Evolutionary conservation across 2,329 filamentous ascomycete genomes (phyloP).

Genomic region (Zymoseptoria brevis): DNA sequence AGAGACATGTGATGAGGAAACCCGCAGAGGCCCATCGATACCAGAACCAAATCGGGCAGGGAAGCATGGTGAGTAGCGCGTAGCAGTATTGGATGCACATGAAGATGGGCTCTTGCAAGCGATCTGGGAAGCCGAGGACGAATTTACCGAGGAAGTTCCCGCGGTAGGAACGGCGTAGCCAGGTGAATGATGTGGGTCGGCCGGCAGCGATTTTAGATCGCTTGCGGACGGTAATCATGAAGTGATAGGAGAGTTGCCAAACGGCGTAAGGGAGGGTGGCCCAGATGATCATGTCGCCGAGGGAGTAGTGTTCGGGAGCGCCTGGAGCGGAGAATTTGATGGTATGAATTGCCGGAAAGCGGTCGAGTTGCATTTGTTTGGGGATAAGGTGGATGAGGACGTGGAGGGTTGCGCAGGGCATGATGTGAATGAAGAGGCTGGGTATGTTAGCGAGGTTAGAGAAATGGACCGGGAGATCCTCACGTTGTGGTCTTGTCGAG

Average conservation of each 20-base stretch:
- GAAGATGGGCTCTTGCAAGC: constrained; percentile 78
- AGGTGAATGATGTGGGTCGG: constrained; percentile 92
- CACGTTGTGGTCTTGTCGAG: constrained; percentile 92
- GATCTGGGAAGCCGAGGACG: constrained; percentile 67
- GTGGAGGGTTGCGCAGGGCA: constrained; percentile 91
- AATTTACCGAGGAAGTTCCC: constrained; percentile 82
- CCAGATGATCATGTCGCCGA: constrained; percentile 85
- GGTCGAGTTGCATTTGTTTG: constrained; percentile 53
- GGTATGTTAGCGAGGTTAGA: constrained; percentile 5
- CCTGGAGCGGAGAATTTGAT: constrained; percentile 63
- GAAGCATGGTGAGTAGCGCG: constrained; percentile 85
- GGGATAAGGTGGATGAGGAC: constrained; percentile 79
- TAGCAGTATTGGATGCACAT: constrained; percentile 95
- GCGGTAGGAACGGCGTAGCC: constrained; percentile 85
- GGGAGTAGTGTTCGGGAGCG: constrained; percentile 66
- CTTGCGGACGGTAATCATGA: constrained; percentile 91
- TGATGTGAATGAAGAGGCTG: constrained; percentile 96
- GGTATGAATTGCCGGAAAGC: constrained; percentile 77
- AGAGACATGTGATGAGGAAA: constrained; percentile 77
- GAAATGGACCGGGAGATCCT: constrained; percentile 2
- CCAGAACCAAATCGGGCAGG: constrained; percentile 92
- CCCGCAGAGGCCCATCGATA: constrained; percentile 67
- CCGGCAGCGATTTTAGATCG: constrained; percentile 92
- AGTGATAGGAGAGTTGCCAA: constrained; percentile 91
- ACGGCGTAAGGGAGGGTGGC: constrained; percentile 84